Evolutionary conservation across 2,329 filamentous ascomycete genomes (phyloP).

Genomic region (Sarocladium strictum): DNA sequence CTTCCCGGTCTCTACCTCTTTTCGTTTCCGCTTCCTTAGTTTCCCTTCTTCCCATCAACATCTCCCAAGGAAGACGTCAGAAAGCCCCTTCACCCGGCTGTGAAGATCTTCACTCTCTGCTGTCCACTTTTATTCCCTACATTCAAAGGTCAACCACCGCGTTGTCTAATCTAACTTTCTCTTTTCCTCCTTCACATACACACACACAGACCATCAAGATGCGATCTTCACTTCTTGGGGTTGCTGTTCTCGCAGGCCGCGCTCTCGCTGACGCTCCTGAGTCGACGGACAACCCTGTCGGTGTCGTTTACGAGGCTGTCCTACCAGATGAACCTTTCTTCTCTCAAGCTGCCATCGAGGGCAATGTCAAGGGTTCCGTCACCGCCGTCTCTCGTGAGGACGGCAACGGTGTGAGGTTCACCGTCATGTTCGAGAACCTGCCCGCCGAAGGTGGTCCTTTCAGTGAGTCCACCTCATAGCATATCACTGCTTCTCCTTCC

Average conservation of each 20-base stretch:
- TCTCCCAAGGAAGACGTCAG: background rate
- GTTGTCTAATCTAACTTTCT: background rate
- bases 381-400: constrained; percentile 37
- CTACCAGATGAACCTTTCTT: constrained; percentile 50
- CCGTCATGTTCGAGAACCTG: constrained; percentile 51
- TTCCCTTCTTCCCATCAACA: background rate
- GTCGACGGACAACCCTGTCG: constrained; percentile 49
- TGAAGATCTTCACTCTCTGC: background rate
- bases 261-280: constrained; percentile 39
- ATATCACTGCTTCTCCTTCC: background rate
- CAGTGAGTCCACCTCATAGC: constrained; percentile 34
- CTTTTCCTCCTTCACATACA: background rate
- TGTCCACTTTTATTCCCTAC: background rate
- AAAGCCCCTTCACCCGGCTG: background rate
- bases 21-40: background rate
- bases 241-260: constrained; percentile 22
- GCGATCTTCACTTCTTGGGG: constrained; percentile 17
- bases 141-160: background rate
- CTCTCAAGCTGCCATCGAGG: constrained; percentile 36
- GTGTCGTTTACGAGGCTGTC: constrained; percentile 46
- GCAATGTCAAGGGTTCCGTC: constrained; percentile 51
- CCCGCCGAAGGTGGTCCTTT: constrained; percentile 53
- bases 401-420: constrained; percentile 50
- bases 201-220: constrained; percentile 14
- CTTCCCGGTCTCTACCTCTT: background rate